Conservation (phyloP, 2,329 filamentous ascomycete genomes). For the Epichloe sibirici region DNA sequence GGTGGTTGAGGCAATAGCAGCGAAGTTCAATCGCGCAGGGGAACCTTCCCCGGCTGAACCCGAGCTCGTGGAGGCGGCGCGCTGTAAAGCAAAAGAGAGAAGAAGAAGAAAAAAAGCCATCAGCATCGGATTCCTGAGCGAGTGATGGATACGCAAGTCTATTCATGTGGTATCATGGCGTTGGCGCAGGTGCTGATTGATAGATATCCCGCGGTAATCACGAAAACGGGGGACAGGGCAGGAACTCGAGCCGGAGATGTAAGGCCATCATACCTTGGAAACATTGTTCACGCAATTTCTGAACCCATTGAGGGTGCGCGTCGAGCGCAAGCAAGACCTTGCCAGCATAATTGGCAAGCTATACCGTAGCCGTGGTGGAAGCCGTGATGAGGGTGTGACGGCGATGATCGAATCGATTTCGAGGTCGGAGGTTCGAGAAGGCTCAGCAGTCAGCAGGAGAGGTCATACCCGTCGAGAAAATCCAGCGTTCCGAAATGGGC, state of each 20-base stretch:
- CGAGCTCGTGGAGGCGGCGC: conserved; percentile 61
- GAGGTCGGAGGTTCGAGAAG: conserved; percentile 25
- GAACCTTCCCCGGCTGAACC: conserved; percentile 57
- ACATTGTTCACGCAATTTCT: conserved; percentile 60
- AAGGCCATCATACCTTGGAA: conserved; percentile 52
- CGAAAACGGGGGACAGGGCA: background rate
- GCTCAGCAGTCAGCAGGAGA: conserved; percentile 25
- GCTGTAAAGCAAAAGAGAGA: conserved; percentile 26
- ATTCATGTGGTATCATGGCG: conserved; percentile 17
- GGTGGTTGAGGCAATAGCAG: conserved; percentile 75
- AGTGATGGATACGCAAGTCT: conserved; percentile 12
- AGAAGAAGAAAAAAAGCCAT: conserved; percentile 19
- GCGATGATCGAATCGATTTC: conserved; percentile 25
- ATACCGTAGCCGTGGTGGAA: conserved; percentile 25
- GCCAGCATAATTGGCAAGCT: conserved; percentile 68
- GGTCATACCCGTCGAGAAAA: conserved; percentile 26
- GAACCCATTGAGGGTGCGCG: conserved; percentile 72
- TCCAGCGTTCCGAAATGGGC: conserved; percentile 31
- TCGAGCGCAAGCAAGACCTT: conserved; percentile 79
- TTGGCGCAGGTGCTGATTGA: conserved; percentile 13
- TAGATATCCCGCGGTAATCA: conserved; percentile 18
- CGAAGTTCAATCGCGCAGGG: conserved; percentile 75
- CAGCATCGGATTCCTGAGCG: conserved; percentile 21
- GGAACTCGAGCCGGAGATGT: conserved; percentile 14
- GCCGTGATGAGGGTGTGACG: conserved; percentile 24